Percentiles rank a stretch among this genome's conserved stretches.
Evolutionary conservation across 2,329 filamentous ascomycete genomes (phyloP).

Genomic region (Xylaria arbuscula): DNA sequence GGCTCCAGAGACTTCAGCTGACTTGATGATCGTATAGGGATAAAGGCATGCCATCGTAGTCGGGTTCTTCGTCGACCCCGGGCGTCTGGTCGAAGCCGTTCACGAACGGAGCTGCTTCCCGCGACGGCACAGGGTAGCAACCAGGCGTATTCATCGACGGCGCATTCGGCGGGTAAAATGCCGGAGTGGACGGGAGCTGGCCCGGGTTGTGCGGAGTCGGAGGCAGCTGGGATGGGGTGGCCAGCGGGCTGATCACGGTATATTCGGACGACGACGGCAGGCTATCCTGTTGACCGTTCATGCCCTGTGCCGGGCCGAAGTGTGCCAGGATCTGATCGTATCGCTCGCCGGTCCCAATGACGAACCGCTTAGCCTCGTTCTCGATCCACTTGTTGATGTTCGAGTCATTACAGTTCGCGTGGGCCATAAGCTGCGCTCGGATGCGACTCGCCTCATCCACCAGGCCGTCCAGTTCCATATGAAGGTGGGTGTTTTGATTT

Average conservation of each 20-base stretch:
- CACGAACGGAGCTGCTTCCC: constrained; percentile 24
- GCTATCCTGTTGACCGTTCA: constrained; percentile 28
- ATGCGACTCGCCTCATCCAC: constrained; percentile 59
- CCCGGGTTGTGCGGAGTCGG: constrained; percentile 25
- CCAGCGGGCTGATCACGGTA: constrained; percentile 30
- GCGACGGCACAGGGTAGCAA: constrained; percentile 28
- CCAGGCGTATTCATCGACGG: constrained; percentile 25
- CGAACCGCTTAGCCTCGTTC: constrained; percentile 62
- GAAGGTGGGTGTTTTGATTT: constrained; percentile 56
- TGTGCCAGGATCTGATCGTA: constrained; percentile 48
- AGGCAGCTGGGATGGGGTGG: constrained; percentile 29
- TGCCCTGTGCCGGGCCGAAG: constrained; percentile 30
- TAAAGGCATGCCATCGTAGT: constrained; percentile 43
- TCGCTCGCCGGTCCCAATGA: constrained; percentile 51
- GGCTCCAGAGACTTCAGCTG: constrained; percentile 3
- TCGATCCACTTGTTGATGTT: constrained; percentile 67
- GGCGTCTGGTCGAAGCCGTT: constrained; percentile 16
- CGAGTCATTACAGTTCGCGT: constrained; percentile 63
- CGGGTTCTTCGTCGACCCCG: constrained; percentile 30
- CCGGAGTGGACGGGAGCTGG: constrained; percentile 25
- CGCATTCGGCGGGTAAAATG: constrained; percentile 27
- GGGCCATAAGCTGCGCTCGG: constrained; percentile 63
- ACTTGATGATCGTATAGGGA: constrained; percentile 31
- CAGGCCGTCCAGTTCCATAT: constrained; percentile 57
- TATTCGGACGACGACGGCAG: constrained; percentile 33